Evolutionary conservation across 2,329 filamentous ascomycete genomes (phyloP), one percentile per base, ranked within the genome.

Genomic region (Diaporthe citri): DNA sequence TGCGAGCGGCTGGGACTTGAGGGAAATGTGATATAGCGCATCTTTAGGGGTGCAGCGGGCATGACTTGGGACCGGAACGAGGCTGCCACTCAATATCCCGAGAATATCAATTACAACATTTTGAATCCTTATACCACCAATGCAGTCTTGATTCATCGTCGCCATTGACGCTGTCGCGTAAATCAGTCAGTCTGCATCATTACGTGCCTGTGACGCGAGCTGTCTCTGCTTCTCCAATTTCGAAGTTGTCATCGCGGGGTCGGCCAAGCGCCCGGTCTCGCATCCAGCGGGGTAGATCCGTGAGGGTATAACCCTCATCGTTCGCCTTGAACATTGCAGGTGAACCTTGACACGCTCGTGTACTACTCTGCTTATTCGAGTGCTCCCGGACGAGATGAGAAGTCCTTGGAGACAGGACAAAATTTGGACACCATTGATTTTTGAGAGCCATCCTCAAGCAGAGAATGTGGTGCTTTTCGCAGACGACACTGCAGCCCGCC

Each of bases 171-270:
- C 48, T 31, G 48, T n/a, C 64, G 64, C 64, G 46, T 41, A 22
- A 41, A 41, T 22, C 9, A 28, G 17, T 55, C 48, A 8, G 48
- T 1, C 22, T 55, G 64, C 64, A 12, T 39, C 17, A 60, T 52
- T 64, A 51, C n/a, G 57, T 72, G 57, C 57, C 20, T 60, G 43
- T 64, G 70, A 72, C 43, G 70, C 57, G 57, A 22, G 64, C 34
- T 2, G 34, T 17, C 9, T 52, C 15, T 20, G n/a, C 28, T 55
- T 69, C 64, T 41, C 46, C 59, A 67, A 60, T 55, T 43, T 51
- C 31, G 43, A 60, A 60, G 59, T 60, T 74, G 72, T 72, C 75
- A 74, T 75, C 52, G 75, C 75, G 73, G 75, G 75, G 75, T 75
- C 31, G 22, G 15, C 46, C 59, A 46, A 51, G 20, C 39, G 15